phyloP scores from a whole-genome alignment of 1,284 basidiomycete species.

The Moesziomyces aphidis region DNA sequence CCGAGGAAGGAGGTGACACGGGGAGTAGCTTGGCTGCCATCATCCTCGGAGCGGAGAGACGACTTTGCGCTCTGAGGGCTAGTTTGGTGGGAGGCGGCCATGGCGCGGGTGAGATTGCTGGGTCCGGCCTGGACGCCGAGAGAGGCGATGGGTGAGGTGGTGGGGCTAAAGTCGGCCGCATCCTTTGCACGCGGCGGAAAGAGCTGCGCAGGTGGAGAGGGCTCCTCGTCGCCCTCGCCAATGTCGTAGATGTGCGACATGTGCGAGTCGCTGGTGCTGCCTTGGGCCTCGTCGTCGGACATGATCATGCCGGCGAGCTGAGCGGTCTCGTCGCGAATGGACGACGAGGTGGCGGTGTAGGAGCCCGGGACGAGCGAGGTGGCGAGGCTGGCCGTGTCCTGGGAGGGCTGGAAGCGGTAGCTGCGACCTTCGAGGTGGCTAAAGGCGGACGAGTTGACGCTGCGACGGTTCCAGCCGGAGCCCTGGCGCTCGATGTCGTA shows the following conservation, averaged over 20 bases:
- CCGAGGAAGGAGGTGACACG: constrained; percentile 32
- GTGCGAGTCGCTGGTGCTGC: constrained; percentile 30
- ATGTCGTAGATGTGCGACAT: constrained; percentile 46
- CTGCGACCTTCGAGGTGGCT: constrained; percentile 63
- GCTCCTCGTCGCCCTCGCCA: constrained; percentile 38
- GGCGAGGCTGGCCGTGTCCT: constrained; percentile 25
- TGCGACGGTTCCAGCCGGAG: constrained; percentile 22
- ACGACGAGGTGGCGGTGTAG: constrained; percentile 61
- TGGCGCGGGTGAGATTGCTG: constrained; percentile 44
- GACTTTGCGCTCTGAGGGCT: constrained; percentile 39
- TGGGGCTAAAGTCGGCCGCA: constrained; percentile 22
- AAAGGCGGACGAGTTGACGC: constrained; percentile 50
- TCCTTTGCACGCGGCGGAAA: constrained; percentile 22
- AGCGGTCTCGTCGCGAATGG: constrained; percentile 63
- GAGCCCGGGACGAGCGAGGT: constrained; percentile 44
- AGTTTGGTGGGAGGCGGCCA: constrained; percentile 27
- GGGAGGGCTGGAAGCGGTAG: constrained; percentile 47
- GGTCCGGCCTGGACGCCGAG: constrained; percentile 40
- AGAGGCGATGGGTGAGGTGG: constrained; percentile 34
- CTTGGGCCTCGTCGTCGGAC: constrained; percentile 47
- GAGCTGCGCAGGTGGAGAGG: constrained; percentile 18
- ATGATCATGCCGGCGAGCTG: constrained; percentile 63
- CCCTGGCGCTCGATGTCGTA: constrained; percentile 45
- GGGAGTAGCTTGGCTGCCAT: constrained; percentile 39
- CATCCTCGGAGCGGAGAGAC: constrained; percentile 19